These are phyloP conservation scores for Chlamydomonas eustigma DNA, from an alignment of 139 green algal genomes.

Conservation along the genomic window DNA sequence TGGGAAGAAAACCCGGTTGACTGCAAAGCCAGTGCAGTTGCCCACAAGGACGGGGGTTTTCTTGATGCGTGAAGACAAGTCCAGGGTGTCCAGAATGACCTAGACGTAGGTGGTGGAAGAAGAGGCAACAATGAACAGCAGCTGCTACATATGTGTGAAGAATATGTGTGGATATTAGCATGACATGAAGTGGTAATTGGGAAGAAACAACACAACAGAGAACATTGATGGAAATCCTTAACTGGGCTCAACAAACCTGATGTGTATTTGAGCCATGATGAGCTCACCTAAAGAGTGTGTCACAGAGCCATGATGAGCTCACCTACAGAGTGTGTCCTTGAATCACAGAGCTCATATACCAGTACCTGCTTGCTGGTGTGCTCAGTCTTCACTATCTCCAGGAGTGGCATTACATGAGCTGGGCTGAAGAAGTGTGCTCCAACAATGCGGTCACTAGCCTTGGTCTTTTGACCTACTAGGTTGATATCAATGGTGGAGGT, in stretches of 20 bases:
- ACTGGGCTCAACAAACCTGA: too few relatives aligned
- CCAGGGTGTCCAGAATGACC: slow-evolving; percentile 88
- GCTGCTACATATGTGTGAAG: slow-evolving; percentile 96
- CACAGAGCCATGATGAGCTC: too few relatives aligned
- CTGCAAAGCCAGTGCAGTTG: slow-evolving; percentile 98
- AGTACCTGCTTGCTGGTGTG: slow-evolving; percentile 80
- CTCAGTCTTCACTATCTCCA: slow-evolving; percentile 94
- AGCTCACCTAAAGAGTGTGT: not conserved
- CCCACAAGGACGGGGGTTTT: slow-evolving; percentile 98
- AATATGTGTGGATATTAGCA: too few relatives aligned
- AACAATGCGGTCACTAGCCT: slow-evolving; percentile 73
- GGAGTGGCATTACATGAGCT: slow-evolving; percentile 97
- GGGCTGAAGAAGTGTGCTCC: slow-evolving; percentile 95
- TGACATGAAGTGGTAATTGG: too few relatives aligned
- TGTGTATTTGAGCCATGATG: too few relatives aligned
- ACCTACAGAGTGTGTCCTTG: not conserved
- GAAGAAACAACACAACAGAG: too few relatives aligned
- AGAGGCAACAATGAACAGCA: slow-evolving; percentile 91
- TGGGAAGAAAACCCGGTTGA: slow-evolving; percentile 99
- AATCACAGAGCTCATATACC: not conserved
- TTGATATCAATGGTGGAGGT: slow-evolving; percentile 98
- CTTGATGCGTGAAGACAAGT: slow-evolving; percentile 80
- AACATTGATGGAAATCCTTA: too few relatives aligned
- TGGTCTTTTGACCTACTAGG: slow-evolving; percentile 64
- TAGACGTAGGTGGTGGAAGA: slow-evolving; percentile 34